phyloP scores from a whole-genome alignment of 106 monocot genomes.

The Posidonia australis region DNA sequence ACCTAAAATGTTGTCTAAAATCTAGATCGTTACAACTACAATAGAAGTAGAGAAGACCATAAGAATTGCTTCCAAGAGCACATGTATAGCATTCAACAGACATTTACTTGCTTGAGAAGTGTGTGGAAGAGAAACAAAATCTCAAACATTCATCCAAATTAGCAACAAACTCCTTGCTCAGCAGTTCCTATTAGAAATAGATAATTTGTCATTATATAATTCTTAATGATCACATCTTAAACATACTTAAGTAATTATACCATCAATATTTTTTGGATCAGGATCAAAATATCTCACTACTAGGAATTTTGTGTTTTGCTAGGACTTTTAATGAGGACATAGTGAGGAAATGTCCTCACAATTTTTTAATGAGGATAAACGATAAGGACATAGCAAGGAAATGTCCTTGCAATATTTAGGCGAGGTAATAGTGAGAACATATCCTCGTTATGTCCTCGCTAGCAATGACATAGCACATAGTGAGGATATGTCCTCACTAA shows the following conservation, averaged over 20 bases:
- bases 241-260: slow-evolving; percentile 17
- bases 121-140: slow-evolving; percentile 59
- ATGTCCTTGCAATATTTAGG: too few relatives aligned
- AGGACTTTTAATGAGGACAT: too few relatives aligned
- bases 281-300: slow-evolving; percentile 56
- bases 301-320: too few relatives aligned
- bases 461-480: too few relatives aligned
- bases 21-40: too few relatives aligned
- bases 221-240: neutral
- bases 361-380: too few relatives aligned
- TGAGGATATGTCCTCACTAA: too few relatives aligned
- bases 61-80: slow-evolving; percentile 67
- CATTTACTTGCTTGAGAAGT: slow-evolving; percentile 44
- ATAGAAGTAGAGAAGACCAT: slow-evolving; percentile 42
- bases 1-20: too few relatives aligned
- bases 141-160: slow-evolving; percentile 65
- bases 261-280: slow-evolving; percentile 51
- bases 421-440: too few relatives aligned
- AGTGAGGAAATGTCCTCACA: too few relatives aligned
- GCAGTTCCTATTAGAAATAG: slow-evolving; percentile 29
- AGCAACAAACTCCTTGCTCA: slow-evolving; percentile 36
- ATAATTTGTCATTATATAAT: slow-evolving; percentile 5
- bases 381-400: too few relatives aligned
- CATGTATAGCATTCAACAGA: slow-evolving; percentile 18
- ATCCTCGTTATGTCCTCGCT: too few relatives aligned